Evolutionary conservation across 2,329 filamentous ascomycete species (phyloP).

Genomic region (Penicillium sp.): DNA sequence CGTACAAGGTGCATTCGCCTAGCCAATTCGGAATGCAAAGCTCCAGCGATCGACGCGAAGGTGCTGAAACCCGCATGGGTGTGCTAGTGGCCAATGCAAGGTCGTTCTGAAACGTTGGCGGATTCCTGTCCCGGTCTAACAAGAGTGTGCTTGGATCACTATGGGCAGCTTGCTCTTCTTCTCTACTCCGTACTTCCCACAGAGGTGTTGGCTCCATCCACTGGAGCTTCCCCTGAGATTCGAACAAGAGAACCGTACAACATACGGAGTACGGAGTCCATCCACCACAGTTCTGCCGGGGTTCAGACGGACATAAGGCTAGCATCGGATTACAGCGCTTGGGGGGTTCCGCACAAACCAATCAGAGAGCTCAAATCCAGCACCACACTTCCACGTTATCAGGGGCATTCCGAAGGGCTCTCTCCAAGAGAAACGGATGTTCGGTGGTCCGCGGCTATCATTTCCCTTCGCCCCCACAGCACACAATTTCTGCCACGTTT

Average conservation of each 20-base stretch:
- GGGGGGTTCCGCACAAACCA: not conserved
- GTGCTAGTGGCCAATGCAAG: slow-evolving; percentile 10
- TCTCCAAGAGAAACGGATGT: slow-evolving; percentile 2
- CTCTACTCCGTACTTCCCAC: not conserved
- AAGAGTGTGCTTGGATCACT: slow-evolving; percentile 2
- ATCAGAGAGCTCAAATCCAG: not conserved
- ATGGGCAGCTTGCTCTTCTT: not conserved
- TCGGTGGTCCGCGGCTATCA: slow-evolving; percentile 9
- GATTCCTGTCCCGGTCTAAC: slow-evolving; percentile 10
- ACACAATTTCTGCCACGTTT: not conserved
- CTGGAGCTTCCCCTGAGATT: not conserved
- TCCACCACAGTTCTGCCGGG: not conserved
- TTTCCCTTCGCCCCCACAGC: not conserved
- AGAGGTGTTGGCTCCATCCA: not conserved
- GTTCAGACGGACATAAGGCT: not conserved
- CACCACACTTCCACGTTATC: not conserved
- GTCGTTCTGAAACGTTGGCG: slow-evolving; percentile 18
- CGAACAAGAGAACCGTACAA: not conserved
- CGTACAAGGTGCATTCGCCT: slow-evolving; percentile 1
- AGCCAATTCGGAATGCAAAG: slow-evolving; percentile 13
- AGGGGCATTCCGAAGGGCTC: not conserved
- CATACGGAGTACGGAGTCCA: not conserved
- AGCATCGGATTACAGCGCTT: slow-evolving; percentile 4
- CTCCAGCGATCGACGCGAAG: slow-evolving; percentile 15
- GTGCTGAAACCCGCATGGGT: slow-evolving; percentile 14